phyloP scores from a whole-genome alignment of 495 filamentous ascomycete species.

The Podospora didyma region DNA sequence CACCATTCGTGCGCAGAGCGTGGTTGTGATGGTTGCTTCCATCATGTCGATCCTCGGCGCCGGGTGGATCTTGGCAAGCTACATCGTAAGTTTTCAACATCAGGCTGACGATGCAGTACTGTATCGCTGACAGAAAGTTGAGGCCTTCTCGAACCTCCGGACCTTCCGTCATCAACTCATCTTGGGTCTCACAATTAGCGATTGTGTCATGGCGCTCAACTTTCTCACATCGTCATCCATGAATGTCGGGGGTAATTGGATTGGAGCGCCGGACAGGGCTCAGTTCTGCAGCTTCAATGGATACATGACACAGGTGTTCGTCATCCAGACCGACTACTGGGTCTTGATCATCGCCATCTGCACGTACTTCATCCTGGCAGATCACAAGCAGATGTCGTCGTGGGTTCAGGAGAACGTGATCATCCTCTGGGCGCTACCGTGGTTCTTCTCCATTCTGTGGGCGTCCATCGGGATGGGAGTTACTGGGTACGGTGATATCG shows the following conservation, averaged over 20 bases:
- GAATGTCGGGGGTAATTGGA: constrained; percentile 29
- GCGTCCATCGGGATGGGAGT: constrained; percentile 31
- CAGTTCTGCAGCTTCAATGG: constrained; percentile 42
- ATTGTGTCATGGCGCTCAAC: constrained; percentile 41
- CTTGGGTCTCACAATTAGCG: constrained; percentile 40
- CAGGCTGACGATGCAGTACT: not conserved
- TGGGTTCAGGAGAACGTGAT: constrained; percentile 36
- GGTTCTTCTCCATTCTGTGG: constrained; percentile 34
- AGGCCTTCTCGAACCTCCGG: constrained; percentile 34
- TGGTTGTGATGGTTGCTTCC: constrained; percentile 32
- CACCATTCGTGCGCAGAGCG: constrained; percentile 29
- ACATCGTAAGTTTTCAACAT: constrained; percentile 25
- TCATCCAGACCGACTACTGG: constrained; percentile 47
- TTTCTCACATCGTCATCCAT: constrained; percentile 35
- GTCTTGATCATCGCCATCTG: constrained; percentile 39
- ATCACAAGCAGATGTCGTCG: constrained; percentile 29
- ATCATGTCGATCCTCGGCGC: constrained; percentile 35
- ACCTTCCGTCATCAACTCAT: constrained; percentile 44
- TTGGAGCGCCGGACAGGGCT: constrained; percentile 28
- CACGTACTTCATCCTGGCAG: constrained; percentile 39
- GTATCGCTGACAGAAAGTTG: not conserved
- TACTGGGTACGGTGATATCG: constrained; percentile 40
- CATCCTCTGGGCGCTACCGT: constrained; percentile 35
- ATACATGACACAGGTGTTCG: constrained; percentile 42
- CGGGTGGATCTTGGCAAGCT: constrained; percentile 40